Evolutionary conservation across 2,329 filamentous ascomycete species (phyloP).

Genomic region (Talaromyces rugulosus): DNA sequence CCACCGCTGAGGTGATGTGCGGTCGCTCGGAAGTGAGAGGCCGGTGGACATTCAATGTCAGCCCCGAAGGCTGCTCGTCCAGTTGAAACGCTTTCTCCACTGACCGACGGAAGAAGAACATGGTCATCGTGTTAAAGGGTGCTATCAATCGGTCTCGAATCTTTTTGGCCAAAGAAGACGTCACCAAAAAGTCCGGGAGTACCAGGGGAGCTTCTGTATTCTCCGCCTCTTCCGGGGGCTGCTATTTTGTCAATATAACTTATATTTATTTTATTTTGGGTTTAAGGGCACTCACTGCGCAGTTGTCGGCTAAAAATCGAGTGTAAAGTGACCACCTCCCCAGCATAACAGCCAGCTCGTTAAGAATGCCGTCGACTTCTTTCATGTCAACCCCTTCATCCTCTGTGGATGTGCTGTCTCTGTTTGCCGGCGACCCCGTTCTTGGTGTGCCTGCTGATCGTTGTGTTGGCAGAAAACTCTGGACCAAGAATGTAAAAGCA

Average conservation of each 20-base stretch:
- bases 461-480: constrained; percentile 78
- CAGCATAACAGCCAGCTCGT: constrained; percentile 87
- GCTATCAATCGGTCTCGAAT: constrained; percentile 67
- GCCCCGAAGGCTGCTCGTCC: constrained; percentile 76
- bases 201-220: constrained; percentile 50
- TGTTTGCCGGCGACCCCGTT: constrained; percentile 70
- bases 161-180: constrained; percentile 78
- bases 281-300: constrained; percentile 48
- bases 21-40: constrained; percentile 73
- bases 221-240: constrained; percentile 52
- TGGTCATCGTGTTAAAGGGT: constrained; percentile 88
- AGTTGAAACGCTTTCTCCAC: constrained; percentile 98
- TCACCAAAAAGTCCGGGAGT: constrained; percentile 69
- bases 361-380: constrained; percentile 82
- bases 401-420: constrained; percentile 62
- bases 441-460: constrained; percentile 62
- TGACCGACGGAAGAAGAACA: constrained; percentile 92
- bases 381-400: constrained; percentile 97
- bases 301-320: constrained; percentile 83
- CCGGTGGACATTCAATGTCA: constrained; percentile 71
- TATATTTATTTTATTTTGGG: not conserved
- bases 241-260: constrained; percentile 6
- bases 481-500: constrained; percentile 92
- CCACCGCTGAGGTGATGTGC: constrained; percentile 90
- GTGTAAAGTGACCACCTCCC: constrained; percentile 90